These are phyloP conservation scores for Apophysomyces ossiformis DNA, from an alignment of 371 early-diverging fungal genomes.

Conservation along the genomic window DNA sequence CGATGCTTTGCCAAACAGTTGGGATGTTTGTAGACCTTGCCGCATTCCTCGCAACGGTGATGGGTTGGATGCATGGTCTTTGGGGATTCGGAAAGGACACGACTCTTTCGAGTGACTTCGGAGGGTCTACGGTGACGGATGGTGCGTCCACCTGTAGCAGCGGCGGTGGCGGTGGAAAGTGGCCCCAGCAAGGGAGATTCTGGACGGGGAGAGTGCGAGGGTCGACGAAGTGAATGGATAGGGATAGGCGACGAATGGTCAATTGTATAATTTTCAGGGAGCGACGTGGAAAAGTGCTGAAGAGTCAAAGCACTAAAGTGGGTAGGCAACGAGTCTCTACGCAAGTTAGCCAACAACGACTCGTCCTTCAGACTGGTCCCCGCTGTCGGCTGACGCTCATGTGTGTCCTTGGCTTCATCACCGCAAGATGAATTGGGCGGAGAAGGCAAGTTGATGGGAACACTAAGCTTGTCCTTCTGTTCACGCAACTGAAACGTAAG, in stretches of 20 bases:
- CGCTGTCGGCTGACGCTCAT: slow-evolving; percentile 11
- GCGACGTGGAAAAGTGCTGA: slow-evolving; percentile 39
- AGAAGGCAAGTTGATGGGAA: slow-evolving; percentile 40
- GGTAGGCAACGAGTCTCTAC: slow-evolving; percentile 44
- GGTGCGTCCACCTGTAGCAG: slow-evolving; percentile 45
- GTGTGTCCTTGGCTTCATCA: slow-evolving; percentile 34
- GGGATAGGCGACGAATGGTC: slow-evolving; percentile 39
- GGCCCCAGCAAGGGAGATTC: slow-evolving; percentile 19
- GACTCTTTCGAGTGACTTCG: slow-evolving; percentile 25
- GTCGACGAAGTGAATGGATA: slow-evolving; percentile 13
- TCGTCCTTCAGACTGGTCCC: slow-evolving; percentile 8
- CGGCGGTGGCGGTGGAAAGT: slow-evolving; percentile 35
- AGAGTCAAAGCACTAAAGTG: slow-evolving; percentile 44
- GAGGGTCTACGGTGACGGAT: slow-evolving; percentile 32
- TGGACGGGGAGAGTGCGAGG: slow-evolving; percentile 13
- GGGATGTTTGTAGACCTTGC: slow-evolving; percentile 72
- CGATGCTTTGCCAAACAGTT: slow-evolving; percentile 73
- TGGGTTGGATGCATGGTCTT: slow-evolving; percentile 17
- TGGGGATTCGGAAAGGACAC: slow-evolving; percentile 20
- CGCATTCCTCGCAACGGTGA: slow-evolving; percentile 65
- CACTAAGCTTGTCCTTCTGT: slow-evolving; percentile 28
- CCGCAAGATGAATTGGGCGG: slow-evolving; percentile 56
- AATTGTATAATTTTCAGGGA: slow-evolving; percentile 56
- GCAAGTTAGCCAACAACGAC: slow-evolving; percentile 14
- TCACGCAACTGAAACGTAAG: slow-evolving; percentile 50